Percentiles rank a stretch among this genome's conserved stretches.
Conservation (phyloP, 805 yeast species). For the Starmera pachycereana region DNA sequence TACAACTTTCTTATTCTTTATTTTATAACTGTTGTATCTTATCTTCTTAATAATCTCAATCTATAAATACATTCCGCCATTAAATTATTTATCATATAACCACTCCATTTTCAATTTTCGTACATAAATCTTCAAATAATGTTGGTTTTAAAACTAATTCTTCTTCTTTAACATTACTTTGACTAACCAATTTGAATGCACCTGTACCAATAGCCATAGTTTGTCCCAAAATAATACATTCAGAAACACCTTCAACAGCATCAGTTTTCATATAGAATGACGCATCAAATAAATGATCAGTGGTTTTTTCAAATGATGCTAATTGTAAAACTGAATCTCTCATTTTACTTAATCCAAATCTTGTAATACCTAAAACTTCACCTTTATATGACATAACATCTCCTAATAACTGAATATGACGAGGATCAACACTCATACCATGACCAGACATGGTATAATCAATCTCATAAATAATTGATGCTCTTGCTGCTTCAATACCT, state of each 20-base stretch:
- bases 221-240: conserved; percentile 94
- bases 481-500: conserved; percentile 97
- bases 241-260: conserved; percentile 93
- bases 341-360: conserved; percentile 97
- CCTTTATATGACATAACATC: conserved; percentile 99
- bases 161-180: conserved; percentile 33
- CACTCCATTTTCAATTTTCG: neutral
- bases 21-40: too few species aligned
- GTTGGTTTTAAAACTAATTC: conserved; percentile 35
- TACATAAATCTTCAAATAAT: conserved; percentile 33
- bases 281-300: conserved; percentile 97
- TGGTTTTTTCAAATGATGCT: conserved; percentile 96
- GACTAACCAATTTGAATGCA: conserved; percentile 74
- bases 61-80: too few species aligned
- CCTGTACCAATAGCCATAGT: conserved; percentile 98
- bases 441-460: conserved; percentile 97
- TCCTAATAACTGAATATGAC: conserved; percentile 94
- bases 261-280: conserved; percentile 97
- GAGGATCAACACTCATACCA: conserved; percentile 99
- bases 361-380: conserved; percentile 93
- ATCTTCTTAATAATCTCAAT: too few species aligned
- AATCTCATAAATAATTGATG: conserved; percentile 87
- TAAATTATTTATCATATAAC: too few species aligned
- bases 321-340: conserved; percentile 94
- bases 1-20: too few species aligned